These are phyloP conservation scores for Globisporangium middletonii DNA, from an alignment of 352 stramenopile genomes.

Conservation along the genomic window DNA sequence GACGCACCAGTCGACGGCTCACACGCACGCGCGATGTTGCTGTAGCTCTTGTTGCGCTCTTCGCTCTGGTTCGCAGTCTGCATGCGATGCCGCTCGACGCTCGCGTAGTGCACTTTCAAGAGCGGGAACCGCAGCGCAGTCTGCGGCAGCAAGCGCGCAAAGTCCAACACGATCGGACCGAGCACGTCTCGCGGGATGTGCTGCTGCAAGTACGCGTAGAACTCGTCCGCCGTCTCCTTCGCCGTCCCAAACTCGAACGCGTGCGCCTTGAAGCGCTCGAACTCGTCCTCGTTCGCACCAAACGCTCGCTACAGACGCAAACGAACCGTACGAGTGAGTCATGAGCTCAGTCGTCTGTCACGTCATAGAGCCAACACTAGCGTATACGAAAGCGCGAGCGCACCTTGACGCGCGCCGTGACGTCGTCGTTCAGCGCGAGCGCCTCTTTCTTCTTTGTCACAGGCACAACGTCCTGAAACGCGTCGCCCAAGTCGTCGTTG, in stretches of 20 bases:
- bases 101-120: slow-evolving; percentile 59
- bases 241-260: slow-evolving; percentile 69
- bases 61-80: slow-evolving; percentile 22
- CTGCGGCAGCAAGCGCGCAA: slow-evolving; percentile 67
- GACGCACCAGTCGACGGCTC: slow-evolving; percentile 26
- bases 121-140: slow-evolving; percentile 52
- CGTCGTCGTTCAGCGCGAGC: slow-evolving; percentile 69
- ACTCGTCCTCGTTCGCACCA: slow-evolving; percentile 47
- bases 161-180: slow-evolving; percentile 72
- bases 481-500: slow-evolving; percentile 33
- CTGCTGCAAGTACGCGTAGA: slow-evolving; percentile 60
- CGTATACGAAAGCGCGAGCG: background rate
- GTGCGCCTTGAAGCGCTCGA: slow-evolving; percentile 74
- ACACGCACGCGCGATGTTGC: slow-evolving; percentile 21
- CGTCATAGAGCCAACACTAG: background rate
- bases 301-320: slow-evolving; percentile 18
- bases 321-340: background rate
- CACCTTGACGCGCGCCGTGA: slow-evolving; percentile 60
- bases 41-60: slow-evolving; percentile 66
- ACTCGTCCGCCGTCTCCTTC: slow-evolving; percentile 51
- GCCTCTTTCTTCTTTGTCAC: slow-evolving; percentile 72
- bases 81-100: slow-evolving; percentile 24
- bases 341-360: background rate
- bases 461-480: slow-evolving; percentile 70
- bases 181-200: slow-evolving; percentile 51